phyloP scores from a whole-genome alignment of 1,284 basidiomycete genomes.

The Pseudozyma sp. region DNA sequence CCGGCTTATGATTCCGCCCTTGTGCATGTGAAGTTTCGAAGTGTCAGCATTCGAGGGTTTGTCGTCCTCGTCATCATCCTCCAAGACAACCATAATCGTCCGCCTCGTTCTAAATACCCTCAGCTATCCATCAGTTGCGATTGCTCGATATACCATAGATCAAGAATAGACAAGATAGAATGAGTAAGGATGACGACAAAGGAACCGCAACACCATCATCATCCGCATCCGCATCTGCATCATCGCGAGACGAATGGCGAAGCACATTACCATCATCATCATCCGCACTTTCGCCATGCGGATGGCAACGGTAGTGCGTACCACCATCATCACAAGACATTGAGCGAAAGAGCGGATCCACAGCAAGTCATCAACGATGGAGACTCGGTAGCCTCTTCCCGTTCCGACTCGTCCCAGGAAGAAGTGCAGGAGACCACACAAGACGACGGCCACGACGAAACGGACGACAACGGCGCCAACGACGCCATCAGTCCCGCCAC shows the following conservation, averaged over 20 bases:
- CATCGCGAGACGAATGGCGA: background rate
- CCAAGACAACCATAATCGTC: too few relatives aligned
- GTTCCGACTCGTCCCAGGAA: slow-evolving; percentile 6
- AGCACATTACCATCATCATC: slow-evolving; percentile 2
- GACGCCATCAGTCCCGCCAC: background rate
- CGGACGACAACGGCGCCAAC: background rate
- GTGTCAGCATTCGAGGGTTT: too few relatives aligned
- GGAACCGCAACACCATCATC: slow-evolving; percentile 2
- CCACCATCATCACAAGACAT: slow-evolving; percentile 14
- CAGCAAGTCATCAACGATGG: slow-evolving; percentile 6
- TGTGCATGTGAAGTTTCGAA: too few relatives aligned
- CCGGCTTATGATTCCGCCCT: too few relatives aligned
- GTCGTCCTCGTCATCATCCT: background rate
- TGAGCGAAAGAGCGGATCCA: slow-evolving; percentile 10
- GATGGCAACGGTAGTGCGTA: background rate
- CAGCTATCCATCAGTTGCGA: too few relatives aligned
- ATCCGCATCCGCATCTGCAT: background rate
- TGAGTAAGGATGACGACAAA: slow-evolving; percentile 3
- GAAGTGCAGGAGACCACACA: background rate
- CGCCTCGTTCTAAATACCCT: background rate
- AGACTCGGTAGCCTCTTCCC: slow-evolving; percentile 24
- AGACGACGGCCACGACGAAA: background rate
- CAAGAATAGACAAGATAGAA: background rate
- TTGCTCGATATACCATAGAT: background rate
- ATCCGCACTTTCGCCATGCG: background rate